Percentiles rank a stretch among this genome's conserved stretches.
Evolutionary conservation across 768 basidiomycete genomes (phyloP).

Genomic region (Pleurotus pulmonarius): DNA sequence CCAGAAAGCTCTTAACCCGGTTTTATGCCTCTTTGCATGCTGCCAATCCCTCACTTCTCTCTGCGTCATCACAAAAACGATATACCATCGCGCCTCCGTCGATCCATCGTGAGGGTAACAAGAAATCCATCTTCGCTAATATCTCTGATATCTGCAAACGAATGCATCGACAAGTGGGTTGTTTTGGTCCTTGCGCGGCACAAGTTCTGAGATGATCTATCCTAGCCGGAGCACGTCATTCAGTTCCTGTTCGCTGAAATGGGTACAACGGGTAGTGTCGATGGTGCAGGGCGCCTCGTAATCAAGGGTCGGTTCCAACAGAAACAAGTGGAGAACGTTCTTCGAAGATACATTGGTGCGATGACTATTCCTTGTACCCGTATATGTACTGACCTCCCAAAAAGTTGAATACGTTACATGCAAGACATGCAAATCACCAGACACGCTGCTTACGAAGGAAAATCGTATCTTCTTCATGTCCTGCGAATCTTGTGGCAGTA

Average conservation of each 20-base stretch:
- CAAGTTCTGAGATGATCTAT: neutral
- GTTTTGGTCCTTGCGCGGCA: neutral
- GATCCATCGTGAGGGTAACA: conserved; percentile 92
- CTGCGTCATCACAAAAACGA: conserved; percentile 79
- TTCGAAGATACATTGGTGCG: conserved; percentile 94
- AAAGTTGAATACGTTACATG: conserved; percentile 98
- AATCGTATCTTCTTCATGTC: conserved; percentile 99
- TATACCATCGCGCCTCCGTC: conserved; percentile 97
- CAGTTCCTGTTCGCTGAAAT: conserved; percentile 96
- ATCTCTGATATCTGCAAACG: conserved; percentile 96
- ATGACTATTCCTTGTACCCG: conserved; percentile 10
- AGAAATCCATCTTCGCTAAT: conserved; percentile 96
- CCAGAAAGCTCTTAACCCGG: conserved; percentile 78
- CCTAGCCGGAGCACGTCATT: conserved; percentile 93
- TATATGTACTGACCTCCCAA: neutral
- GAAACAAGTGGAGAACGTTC: conserved; percentile 96
- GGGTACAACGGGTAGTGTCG: conserved; percentile 96
- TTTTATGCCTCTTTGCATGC: conserved; percentile 91
- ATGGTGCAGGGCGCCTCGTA: conserved; percentile 86
- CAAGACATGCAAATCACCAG: conserved; percentile 99
- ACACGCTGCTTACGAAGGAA: conserved; percentile 95
- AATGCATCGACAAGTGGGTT: conserved; percentile 81
- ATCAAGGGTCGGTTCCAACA: conserved; percentile 99
- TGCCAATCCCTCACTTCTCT: conserved; percentile 88
- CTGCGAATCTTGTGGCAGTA: conserved; percentile 86